Conservation (phyloP, 148 eudicot genomes). For the Simmondsia chinensis region DNA sequence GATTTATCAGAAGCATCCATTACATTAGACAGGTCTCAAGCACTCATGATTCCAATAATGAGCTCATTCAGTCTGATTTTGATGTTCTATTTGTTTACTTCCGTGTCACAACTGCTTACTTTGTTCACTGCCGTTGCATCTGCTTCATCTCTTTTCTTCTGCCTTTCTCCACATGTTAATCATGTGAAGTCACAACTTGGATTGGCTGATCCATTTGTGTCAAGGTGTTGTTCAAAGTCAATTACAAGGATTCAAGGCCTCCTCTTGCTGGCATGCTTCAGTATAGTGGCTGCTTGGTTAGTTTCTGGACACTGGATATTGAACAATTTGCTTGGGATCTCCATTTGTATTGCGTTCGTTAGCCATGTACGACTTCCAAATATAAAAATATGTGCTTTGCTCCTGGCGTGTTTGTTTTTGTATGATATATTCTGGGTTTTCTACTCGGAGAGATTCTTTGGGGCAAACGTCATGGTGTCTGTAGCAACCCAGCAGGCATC, state of each 20-base stretch:
- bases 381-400: conserved; percentile 92
- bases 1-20: conserved; percentile 87
- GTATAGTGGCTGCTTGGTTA: conserved; percentile 76
- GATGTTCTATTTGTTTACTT: conserved; percentile 96
- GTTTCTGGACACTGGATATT: conserved; percentile 90
- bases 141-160: conserved; percentile 69
- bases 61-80: conserved; percentile 87
- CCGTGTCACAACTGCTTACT: conserved; percentile 91
- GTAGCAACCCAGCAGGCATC: conserved; percentile 98
- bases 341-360: conserved; percentile 91
- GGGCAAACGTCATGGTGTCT: conserved; percentile 97
- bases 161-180: conserved; percentile 56
- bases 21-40: conserved; percentile 90
- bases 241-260: conserved; percentile 71
- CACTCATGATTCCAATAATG: conserved; percentile 94
- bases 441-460: conserved; percentile 91
- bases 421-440: conserved; percentile 99
- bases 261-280: conserved; percentile 47
- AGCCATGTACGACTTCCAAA: conserved; percentile 97
- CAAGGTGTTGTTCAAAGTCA: conserved; percentile 81
- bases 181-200: conserved; percentile 57
- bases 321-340: conserved; percentile 90
- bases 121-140: conserved; percentile 84
- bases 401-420: conserved; percentile 69
- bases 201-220: conserved; percentile 63